Conservation (phyloP, 148 eudicot species). For the Rhododendron ovatum region DNA sequence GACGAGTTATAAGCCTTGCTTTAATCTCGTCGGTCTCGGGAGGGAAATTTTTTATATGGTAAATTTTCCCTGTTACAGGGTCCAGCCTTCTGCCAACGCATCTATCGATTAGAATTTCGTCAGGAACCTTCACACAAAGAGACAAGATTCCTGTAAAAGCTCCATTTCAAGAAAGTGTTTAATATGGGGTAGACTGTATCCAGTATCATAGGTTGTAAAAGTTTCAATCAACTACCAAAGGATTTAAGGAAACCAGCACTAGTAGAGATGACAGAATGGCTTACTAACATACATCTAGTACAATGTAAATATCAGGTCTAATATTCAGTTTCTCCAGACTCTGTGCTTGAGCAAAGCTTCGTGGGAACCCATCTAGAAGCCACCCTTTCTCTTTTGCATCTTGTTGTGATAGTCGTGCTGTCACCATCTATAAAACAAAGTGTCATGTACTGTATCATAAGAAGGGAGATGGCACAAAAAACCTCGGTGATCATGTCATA, state of each 20-base stretch:
- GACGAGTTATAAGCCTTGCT: slow-evolving; percentile 75
- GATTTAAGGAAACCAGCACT: not conserved
- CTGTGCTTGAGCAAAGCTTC: slow-evolving; percentile 78
- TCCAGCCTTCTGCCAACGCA: slow-evolving; percentile 96
- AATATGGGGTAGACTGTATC: not conserved
- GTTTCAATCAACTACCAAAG: not conserved
- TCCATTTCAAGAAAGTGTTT: slow-evolving; percentile 6
- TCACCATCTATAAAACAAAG: slow-evolving; percentile 66
- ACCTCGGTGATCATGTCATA: slow-evolving; percentile 24
- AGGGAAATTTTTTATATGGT: slow-evolving; percentile 69
- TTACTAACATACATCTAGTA: slow-evolving; percentile 66
- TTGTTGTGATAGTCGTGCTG: slow-evolving; percentile 53
- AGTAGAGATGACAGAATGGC: not conserved
- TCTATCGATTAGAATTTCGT: slow-evolving; percentile 81
- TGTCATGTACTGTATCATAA: not conserved
- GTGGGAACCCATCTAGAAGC: slow-evolving; percentile 97
- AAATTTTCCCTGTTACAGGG: slow-evolving; percentile 85
- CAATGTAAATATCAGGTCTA: slow-evolving; percentile 75
- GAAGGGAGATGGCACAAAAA: not conserved
- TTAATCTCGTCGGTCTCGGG: slow-evolving; percentile 83
- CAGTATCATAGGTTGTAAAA: not conserved
- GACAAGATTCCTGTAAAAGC: slow-evolving; percentile 20
- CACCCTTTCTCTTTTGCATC: slow-evolving; percentile 91
- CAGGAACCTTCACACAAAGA: slow-evolving; percentile 73
- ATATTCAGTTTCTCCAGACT: slow-evolving; percentile 70